phyloP scores from a whole-genome alignment of 1,139 yeast species.

The Chernovozyma aurita region DNA sequence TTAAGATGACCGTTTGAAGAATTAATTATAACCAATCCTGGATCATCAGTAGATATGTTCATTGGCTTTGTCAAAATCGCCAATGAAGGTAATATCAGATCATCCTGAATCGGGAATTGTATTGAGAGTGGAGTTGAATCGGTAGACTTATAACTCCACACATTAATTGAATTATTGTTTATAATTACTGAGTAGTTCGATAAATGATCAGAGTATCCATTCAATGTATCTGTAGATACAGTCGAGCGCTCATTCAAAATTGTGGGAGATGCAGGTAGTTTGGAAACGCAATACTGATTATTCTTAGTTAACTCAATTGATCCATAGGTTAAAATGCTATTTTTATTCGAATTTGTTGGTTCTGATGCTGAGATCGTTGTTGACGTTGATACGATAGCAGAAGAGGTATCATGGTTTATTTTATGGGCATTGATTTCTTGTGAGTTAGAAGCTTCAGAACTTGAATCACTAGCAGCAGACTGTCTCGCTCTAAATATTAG shows the following conservation, averaged over 20 bases:
- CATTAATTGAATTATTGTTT: conserved; percentile 48
- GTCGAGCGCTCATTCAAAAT: conserved; percentile 23
- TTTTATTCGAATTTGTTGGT: neutral
- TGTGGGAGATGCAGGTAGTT: conserved; percentile 55
- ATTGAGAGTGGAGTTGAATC: conserved; percentile 57
- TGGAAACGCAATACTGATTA: conserved; percentile 54
- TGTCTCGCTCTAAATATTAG: conserved; percentile 11
- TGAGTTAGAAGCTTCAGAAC: no score
- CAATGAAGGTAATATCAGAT: conserved; percentile 35
- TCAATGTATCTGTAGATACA: conserved; percentile 17
- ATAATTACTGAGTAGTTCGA: conserved; percentile 56
- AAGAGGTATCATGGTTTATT: no score
- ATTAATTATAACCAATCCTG: conserved; percentile 63
- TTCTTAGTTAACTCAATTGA: conserved; percentile 56
- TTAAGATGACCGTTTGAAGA: conserved; percentile 51
- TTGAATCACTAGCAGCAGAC: no score
- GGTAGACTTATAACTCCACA: conserved; percentile 67
- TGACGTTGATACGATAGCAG: no score
- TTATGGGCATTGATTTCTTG: no score
- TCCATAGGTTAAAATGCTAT: neutral
- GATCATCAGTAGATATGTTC: conserved; percentile 53
- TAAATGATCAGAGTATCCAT: conserved; percentile 51
- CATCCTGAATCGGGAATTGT: conserved; percentile 35
- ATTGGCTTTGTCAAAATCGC: conserved; percentile 67
- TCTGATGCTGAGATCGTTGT: no score